Evolutionary conservation across 176 grass and related monocot species (phyloP), one percentile per base, ranked within the genome.

Genomic region (Ananas comosus): DNA sequence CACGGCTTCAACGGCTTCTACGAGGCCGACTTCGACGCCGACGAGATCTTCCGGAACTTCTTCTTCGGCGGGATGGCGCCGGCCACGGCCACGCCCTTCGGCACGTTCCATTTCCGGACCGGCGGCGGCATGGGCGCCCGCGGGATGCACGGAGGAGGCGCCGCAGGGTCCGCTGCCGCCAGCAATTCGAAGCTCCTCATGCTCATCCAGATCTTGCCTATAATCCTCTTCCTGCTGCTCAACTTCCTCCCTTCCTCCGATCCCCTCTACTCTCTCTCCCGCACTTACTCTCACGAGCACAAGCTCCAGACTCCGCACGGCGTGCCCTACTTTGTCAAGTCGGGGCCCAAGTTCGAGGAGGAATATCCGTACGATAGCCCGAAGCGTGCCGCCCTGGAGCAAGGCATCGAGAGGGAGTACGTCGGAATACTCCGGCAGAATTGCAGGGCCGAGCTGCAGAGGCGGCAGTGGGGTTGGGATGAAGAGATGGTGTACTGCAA

Each of bases 41-140:
- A 99, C 70, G 94, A 99, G 75, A 93, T 99, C 78, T 99, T 99
- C 72, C 91, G 95, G 73, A 91, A 84, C 74, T 99, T 99, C 70
- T 96, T 96, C 82, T 99, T 81, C 77, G 95, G 95, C 10, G 80
- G 80, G 63, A 88, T 88, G 87, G 82, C 89, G 4, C 90, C 89
- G 50, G 87, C 90, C 1, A 68, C 71, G 25, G 79, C 86, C 50
- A 88, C 81, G 80, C 81, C 85, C 10, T 92, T 79, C 51, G 81
- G 93, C 23, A 86, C 89, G 2, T 99, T 88, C 50, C 89, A 90
- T 72, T 90, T 86, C 66, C 82, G 87, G 54, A 88, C 89, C 50
- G 85, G 84, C 0, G 25, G 25, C 25, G 74, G 88, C 4, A 83
- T 75, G 73, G 74, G 75, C 9, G 24, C 50, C 61, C 71, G 85